Base-by-base conservation (phyloP, 106 monocot species). In the Apostasia ramifera region DNA sequence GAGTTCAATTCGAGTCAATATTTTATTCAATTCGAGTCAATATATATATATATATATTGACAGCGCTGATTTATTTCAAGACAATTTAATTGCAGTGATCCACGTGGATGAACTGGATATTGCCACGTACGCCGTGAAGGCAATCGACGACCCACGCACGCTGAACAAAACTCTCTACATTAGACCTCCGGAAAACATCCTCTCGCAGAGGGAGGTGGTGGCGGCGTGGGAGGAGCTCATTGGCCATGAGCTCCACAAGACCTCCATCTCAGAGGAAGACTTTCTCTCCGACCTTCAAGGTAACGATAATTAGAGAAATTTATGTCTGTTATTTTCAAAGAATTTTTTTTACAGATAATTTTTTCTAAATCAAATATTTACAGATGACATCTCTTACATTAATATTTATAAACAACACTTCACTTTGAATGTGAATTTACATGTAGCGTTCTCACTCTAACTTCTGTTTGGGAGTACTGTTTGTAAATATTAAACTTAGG, bases 81-180 rank as follows among this genome's bases (percentile, higher is more conserved):
- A 26, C 26, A 26, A 26, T 26, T 26, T 10, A 37, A n/a, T 44
- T 3, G 43, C 47, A 85, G 81, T 74, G 2, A 47, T 81, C 14
- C 75, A 65, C 56, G 81, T 73, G 8, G 81, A 81, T 6, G 85
- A 85, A 46, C 81, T 78, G 26, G 85, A 85, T 67, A 78, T 85
- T 8, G 81, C 81, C 0, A 72, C 9, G n/a, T 85, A 81, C 66
- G 75, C 81, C 14, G 67, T 85, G 42, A 81, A 74, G 58, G 53
- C 71, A 0, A 60, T 71, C 8, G 74, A 78, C 10, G 85, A 85
- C 40, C 81, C 74, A 0, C 59, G 85, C 1, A 78, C 71, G 0
- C 38, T 78, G 39, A 81, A 81, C 70, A 81, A 78, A 41, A 74
- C 80, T 4, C 14, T 83, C 10, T 78, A 85, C 66, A 61, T 81